Percentiles rank a stretch among this genome's conserved stretches.
These are phyloP conservation scores for Triangularia setosa DNA, from an alignment of 2,329 filamentous ascomycete genomes.

Conservation along the genomic window DNA sequence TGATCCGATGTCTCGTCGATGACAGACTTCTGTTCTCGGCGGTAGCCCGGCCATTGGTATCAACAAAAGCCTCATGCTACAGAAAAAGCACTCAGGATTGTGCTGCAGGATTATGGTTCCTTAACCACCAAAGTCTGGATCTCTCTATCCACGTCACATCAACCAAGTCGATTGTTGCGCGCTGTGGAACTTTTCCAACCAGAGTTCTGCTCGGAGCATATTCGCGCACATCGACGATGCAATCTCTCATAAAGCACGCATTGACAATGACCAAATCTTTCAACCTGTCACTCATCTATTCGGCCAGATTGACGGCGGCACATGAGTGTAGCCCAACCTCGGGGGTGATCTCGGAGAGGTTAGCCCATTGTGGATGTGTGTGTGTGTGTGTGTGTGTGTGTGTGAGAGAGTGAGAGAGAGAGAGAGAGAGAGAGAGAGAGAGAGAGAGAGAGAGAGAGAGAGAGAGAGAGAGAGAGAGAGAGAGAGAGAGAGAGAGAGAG, in stretches of 20 bases:
- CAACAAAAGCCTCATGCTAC: background rate
- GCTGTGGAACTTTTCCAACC: background rate
- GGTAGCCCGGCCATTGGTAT: background rate
- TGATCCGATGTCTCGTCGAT: background rate
- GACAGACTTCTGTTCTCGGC: background rate
- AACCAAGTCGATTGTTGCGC: background rate
- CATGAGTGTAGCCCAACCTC: background rate
- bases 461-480: too few species aligned
- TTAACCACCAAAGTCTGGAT: background rate
- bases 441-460: too few species aligned
- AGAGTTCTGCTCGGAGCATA: background rate
- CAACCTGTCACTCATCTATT: background rate
- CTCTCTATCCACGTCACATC: background rate
- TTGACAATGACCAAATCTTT: background rate
- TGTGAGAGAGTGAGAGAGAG: too few species aligned
- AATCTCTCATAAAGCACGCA: background rate
- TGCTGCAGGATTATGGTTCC: background rate
- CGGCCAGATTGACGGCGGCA: background rate
- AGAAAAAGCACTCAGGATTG: background rate
- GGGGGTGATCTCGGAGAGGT: background rate
- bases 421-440: too few species aligned
- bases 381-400: too few species aligned
- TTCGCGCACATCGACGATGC: background rate
- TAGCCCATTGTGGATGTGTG: background rate
- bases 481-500: too few species aligned